Evolutionary conservation across 164 flowering plant genomes (phyloP).

Genomic region (Houttuynia cordata): DNA sequence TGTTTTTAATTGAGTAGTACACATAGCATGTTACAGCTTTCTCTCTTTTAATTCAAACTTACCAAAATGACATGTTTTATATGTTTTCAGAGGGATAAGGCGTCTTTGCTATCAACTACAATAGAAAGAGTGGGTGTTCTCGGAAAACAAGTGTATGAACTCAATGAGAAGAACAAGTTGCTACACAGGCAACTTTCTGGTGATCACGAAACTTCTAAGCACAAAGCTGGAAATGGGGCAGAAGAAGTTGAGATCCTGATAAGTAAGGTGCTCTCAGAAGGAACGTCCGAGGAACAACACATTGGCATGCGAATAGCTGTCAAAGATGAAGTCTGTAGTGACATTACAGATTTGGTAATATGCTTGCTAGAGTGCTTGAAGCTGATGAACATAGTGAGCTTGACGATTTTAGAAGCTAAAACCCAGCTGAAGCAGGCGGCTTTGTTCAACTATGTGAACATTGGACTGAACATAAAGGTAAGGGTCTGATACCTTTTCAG

Average conservation of each 20-base stretch:
- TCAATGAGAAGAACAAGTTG: slow-evolving; percentile 3
- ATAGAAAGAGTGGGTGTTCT: slow-evolving; percentile 40
- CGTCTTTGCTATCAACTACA: slow-evolving; percentile 38
- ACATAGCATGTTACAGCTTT: too few species aligned
- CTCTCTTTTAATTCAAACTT: too few species aligned
- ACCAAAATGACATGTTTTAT: background rate
- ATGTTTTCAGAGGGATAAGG: background rate
- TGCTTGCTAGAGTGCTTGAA: slow-evolving; percentile 46
- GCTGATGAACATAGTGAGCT: slow-evolving; percentile 15
- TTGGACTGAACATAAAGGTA: slow-evolving; percentile 40
- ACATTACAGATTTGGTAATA: slow-evolving; percentile 23
- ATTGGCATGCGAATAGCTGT: slow-evolving; percentile 32
- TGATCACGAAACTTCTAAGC: background rate
- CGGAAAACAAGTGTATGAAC: slow-evolving; percentile 40
- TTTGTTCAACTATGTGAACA: slow-evolving; percentile 10
- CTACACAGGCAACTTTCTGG: background rate
- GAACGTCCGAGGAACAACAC: slow-evolving; percentile 19
- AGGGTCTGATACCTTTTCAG: background rate
- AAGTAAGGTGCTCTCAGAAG: slow-evolving; percentile 17
- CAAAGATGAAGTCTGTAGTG: slow-evolving; percentile 25
- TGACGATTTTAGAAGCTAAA: slow-evolving; percentile 38
- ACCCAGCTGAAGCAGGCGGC: slow-evolving; percentile 11
- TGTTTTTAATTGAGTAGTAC: too few species aligned
- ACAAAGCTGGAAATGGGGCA: background rate
- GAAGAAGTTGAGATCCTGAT: background rate